Conservation (phyloP, 2,329 filamentous ascomycete genomes). For the Cercospora berteroae region DNA sequence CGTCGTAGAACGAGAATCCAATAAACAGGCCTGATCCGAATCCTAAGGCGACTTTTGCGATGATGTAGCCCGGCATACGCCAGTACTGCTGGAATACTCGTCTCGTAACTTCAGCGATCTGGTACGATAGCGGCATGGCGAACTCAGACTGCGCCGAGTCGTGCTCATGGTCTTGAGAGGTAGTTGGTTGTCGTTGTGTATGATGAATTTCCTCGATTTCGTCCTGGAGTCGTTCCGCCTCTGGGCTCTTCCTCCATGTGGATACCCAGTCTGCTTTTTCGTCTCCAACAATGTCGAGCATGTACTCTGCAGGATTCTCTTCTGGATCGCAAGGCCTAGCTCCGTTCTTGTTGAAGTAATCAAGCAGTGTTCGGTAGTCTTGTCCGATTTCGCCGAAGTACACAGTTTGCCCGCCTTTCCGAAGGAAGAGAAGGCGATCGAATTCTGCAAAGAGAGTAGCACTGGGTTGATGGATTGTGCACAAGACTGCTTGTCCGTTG, state of each 20-base stretch:
- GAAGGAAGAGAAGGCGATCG: slow-evolving; percentile 46
- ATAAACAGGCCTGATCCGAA: slow-evolving; percentile 51
- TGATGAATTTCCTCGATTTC: slow-evolving; percentile 43
- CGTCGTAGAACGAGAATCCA: slow-evolving; percentile 46
- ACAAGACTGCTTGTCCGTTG: slow-evolving; percentile 47
- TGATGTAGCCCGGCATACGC: slow-evolving; percentile 46
- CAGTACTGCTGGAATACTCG: slow-evolving; percentile 48
- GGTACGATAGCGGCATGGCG: slow-evolving; percentile 42
- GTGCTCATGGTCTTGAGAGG: slow-evolving; percentile 28
- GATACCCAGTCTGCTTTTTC: slow-evolving; percentile 43
- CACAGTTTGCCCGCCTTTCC: slow-evolving; percentile 45
- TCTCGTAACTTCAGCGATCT: slow-evolving; percentile 41
- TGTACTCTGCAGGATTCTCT: slow-evolving; percentile 74
- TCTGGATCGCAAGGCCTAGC: slow-evolving; percentile 54
- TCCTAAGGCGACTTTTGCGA: slow-evolving; percentile 60
- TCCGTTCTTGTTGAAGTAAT: slow-evolving; percentile 63
- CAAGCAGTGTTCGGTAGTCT: slow-evolving; percentile 41
- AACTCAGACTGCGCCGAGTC: slow-evolving; percentile 43
- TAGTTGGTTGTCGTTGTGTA: slow-evolving; percentile 31
- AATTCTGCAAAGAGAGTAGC: slow-evolving; percentile 48
- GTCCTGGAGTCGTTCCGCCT: slow-evolving; percentile 34
- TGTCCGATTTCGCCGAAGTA: slow-evolving; percentile 51
- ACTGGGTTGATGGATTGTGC: slow-evolving; percentile 49
- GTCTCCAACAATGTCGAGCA: slow-evolving; percentile 54
- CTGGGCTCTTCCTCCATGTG: slow-evolving; percentile 40